Percentiles rank a stretch among this genome's conserved stretches.
Conservation (phyloP, 164 flowering plant genomes). For the Sextonia rubra region DNA sequence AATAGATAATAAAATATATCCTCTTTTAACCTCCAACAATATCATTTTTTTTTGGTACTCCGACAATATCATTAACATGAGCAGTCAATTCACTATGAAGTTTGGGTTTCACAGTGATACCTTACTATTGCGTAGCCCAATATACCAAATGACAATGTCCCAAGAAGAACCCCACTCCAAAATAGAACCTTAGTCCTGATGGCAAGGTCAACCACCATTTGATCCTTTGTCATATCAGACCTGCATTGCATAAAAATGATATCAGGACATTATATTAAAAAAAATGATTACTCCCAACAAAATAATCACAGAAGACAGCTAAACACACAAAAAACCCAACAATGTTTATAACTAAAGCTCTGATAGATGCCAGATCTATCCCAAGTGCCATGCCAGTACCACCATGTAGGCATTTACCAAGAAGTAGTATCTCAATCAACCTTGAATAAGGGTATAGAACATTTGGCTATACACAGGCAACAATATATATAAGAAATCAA, state of each 20-base stretch:
- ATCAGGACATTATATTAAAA: no score
- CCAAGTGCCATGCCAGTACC: not conserved
- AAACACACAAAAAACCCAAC: not conserved
- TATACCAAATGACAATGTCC: constrained; percentile 59
- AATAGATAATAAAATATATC: no score
- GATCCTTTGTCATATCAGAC: constrained; percentile 64
- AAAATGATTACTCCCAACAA: not conserved
- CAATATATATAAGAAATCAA: not conserved
- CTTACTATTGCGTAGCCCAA: constrained; percentile 70
- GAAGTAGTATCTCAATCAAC: not conserved
- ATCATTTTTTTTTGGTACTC: no score
- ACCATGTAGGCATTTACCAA: not conserved
- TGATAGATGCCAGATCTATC: not conserved
- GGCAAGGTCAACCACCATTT: constrained; percentile 57
- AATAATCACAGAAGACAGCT: not conserved
- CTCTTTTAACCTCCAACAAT: no score
- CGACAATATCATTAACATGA: not conserved
- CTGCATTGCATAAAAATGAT: constrained; percentile 29
- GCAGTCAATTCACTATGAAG: not conserved
- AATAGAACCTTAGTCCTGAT: constrained; percentile 41
- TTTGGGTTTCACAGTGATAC: constrained; percentile 24
- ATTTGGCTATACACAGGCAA: not conserved
- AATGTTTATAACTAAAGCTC: not conserved
- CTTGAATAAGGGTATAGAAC: not conserved
- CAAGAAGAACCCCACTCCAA: constrained; percentile 62